Percentiles rank a stretch among this genome's conserved stretches.
Evolutionary conservation across 2,329 filamentous ascomycete genomes (phyloP).

Genomic region (Cercospora sp.): DNA sequence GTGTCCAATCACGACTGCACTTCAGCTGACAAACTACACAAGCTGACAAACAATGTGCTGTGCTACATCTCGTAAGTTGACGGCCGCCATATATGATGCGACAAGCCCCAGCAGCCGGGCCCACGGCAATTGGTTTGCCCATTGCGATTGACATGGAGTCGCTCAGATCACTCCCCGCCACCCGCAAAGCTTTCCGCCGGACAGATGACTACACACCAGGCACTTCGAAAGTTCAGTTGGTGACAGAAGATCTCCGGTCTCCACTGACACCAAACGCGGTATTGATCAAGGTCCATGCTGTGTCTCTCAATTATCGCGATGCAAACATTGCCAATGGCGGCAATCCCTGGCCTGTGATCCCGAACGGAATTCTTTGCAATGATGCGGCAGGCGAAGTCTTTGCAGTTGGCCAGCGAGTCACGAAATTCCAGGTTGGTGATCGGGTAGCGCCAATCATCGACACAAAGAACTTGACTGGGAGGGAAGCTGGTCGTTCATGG

Average conservation of each 20-base stretch:
- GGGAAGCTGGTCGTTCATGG: slow-evolving; percentile 47
- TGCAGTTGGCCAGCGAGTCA: slow-evolving; percentile 25
- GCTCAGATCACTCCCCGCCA: slow-evolving; percentile 4
- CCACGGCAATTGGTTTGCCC: not conserved
- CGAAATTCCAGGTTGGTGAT: slow-evolving; percentile 24
- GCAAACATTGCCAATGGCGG: slow-evolving; percentile 39
- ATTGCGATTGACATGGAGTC: not conserved
- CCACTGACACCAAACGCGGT: slow-evolving; percentile 43
- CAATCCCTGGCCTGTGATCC: slow-evolving; percentile 36
- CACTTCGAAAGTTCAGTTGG: slow-evolving; percentile 21
- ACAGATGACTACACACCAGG: slow-evolving; percentile 36
- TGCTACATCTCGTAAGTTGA: not conserved
- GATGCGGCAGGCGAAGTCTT: slow-evolving; percentile 38
- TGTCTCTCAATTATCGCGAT: slow-evolving; percentile 56
- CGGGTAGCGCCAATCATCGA: slow-evolving; percentile 40
- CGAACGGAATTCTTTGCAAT: slow-evolving; percentile 35
- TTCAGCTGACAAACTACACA: not conserved
- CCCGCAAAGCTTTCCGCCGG: slow-evolving; percentile 37
- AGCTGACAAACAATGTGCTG: not conserved
- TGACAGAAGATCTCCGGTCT: slow-evolving; percentile 19
- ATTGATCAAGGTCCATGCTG: slow-evolving; percentile 51
- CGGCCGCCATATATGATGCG: not conserved
- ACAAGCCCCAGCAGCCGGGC: not conserved
- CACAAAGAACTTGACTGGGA: slow-evolving; percentile 44
- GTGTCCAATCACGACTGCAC: not conserved